phyloP scores from a whole-genome alignment of 164 flowering plant species.

The Stephania cephalantha region DNA sequence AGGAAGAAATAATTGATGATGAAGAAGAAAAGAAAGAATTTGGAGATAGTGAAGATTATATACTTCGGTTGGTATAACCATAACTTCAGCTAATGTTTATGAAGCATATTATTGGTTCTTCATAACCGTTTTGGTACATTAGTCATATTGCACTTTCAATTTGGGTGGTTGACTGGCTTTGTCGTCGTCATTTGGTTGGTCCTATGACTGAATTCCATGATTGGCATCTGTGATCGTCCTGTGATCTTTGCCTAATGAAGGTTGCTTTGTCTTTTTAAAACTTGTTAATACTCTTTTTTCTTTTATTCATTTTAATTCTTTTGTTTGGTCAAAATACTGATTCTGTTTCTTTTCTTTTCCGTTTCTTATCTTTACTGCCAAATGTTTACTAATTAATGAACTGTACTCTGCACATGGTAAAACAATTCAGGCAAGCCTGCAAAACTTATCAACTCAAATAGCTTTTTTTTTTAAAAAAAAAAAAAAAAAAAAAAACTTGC shows the following conservation, averaged over 20 bases:
- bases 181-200: background rate
- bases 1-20: conserved; percentile 76
- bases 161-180: background rate
- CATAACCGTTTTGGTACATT: background rate
- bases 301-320: background rate
- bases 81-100: background rate
- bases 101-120: background rate
- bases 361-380: background rate
- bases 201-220: too few relatives aligned
- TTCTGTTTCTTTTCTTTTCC: background rate
- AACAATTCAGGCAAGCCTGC: background rate
- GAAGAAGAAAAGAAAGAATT: conserved; percentile 88
- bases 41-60: conserved; percentile 65
- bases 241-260: background rate
- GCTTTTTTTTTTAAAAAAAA: background rate
- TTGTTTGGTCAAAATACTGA: background rate
- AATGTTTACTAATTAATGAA: background rate
- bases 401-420: background rate
- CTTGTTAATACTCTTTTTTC: background rate
- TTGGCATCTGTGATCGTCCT: background rate
- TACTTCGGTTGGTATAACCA: conserved; percentile 69
- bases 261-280: background rate
- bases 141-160: background rate
- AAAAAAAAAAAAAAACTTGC: background rate
- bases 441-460: background rate